Evolutionary conservation across 306 rosid genomes (phyloP).

Genomic region (Casuarina equisetifolia): DNA sequence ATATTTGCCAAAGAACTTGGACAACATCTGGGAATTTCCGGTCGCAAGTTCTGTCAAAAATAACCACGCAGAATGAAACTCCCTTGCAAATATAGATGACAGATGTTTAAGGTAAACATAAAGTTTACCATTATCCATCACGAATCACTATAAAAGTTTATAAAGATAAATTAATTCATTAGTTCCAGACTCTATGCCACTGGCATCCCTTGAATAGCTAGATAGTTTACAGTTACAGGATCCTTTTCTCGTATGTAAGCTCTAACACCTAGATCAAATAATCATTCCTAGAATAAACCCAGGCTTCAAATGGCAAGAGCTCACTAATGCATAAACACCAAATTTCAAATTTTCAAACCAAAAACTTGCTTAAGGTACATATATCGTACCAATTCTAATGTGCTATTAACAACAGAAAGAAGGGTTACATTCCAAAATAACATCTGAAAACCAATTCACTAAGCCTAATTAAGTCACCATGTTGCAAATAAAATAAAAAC

Average conservation of each 20-base stretch:
- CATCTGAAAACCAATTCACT: conserved; percentile 3
- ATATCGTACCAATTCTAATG: neutral
- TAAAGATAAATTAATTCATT: neutral
- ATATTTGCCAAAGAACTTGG: conserved; percentile 53
- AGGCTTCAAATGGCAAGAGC: neutral
- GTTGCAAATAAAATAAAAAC: neutral
- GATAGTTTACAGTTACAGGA: neutral
- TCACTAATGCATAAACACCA: neutral
- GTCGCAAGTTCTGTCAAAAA: conserved; percentile 60
- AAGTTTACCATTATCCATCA: neutral
- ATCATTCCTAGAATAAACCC: neutral
- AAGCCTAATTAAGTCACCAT: neutral
- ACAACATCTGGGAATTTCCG: conserved; percentile 63
- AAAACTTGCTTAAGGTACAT: neutral
- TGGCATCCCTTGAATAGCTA: neutral
- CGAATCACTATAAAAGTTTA: neutral
- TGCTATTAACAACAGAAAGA: neutral
- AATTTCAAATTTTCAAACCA: neutral
- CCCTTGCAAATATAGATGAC: neutral
- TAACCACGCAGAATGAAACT: neutral
- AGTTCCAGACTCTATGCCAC: neutral
- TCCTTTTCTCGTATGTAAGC: neutral
- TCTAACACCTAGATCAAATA: neutral
- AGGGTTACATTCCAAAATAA: neutral
- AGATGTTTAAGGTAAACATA: conserved; percentile 1